Conservation (phyloP, 2,329 filamentous ascomycete species). For the Cladophialophora exuberans region DNA sequence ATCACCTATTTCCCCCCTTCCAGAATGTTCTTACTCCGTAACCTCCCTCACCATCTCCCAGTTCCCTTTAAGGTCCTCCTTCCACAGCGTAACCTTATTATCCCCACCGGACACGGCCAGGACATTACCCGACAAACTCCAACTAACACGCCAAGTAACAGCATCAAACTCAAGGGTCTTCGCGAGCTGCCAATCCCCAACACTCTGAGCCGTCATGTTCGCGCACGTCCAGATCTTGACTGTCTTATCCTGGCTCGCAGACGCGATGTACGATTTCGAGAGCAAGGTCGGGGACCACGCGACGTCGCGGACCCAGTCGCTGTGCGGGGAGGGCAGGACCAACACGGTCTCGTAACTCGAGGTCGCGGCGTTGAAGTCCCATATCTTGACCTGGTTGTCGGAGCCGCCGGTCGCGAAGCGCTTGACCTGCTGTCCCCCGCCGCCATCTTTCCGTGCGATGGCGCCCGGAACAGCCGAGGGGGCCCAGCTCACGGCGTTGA, state of each 20-base stretch:
- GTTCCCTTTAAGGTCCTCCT: slow-evolving; percentile 93
- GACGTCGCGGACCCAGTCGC: slow-evolving; percentile 96
- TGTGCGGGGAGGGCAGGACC: slow-evolving; percentile 73
- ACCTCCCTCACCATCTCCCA: slow-evolving; percentile 98
- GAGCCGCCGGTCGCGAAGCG: slow-evolving; percentile 94
- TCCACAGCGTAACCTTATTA: slow-evolving; percentile 97
- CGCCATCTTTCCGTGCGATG: slow-evolving; percentile 73
- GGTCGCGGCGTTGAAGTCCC: slow-evolving; percentile 71
- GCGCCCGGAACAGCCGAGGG: slow-evolving; percentile 82
- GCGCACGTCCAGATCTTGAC: slow-evolving; percentile 90
- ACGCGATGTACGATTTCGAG: slow-evolving; percentile 95
- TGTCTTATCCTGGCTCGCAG: slow-evolving; percentile 93
- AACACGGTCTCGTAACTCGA: slow-evolving; percentile 56
- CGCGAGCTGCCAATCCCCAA: slow-evolving; percentile 73
- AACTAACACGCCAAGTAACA: slow-evolving; percentile 93
- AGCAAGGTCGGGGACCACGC: slow-evolving; percentile 95
- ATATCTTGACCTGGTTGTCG: slow-evolving; percentile 92
- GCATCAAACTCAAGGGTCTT: slow-evolving; percentile 87
- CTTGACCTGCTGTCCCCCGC: slow-evolving; percentile 54
- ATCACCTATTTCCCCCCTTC: neutral
- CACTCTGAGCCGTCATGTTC: slow-evolving; percentile 57
- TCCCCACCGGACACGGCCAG: slow-evolving; percentile 90
- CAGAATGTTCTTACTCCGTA: slow-evolving; percentile 67
- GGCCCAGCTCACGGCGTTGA: slow-evolving; percentile 95
- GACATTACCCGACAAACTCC: slow-evolving; percentile 96